Evolutionary conservation across 202 grass and related monocot genomes (phyloP).

Genomic region (Digitaria exilis): DNA sequence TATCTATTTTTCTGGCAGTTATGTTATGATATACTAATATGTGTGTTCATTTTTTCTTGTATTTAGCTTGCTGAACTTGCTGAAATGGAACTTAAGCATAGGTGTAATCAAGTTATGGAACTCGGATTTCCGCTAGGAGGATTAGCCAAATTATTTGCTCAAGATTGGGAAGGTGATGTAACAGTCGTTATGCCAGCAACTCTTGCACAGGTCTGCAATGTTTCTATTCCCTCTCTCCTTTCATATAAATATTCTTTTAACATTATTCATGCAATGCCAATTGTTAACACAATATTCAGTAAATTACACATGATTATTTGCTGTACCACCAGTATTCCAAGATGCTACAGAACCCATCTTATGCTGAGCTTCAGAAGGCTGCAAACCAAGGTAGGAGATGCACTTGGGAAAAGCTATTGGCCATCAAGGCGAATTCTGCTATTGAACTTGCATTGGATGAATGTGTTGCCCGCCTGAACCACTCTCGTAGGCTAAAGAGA

Average conservation of each 20-base stretch:
- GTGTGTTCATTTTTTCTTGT: conserved; percentile 2
- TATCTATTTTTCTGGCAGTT: background rate
- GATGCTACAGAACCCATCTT: conserved; percentile 90
- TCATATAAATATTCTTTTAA: background rate
- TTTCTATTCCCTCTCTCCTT: conserved; percentile 10
- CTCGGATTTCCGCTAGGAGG: conserved; percentile 88
- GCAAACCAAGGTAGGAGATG: conserved; percentile 82
- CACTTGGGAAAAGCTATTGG: conserved; percentile 89
- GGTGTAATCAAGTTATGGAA: conserved; percentile 88
- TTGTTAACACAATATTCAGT: background rate
- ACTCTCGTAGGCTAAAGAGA: conserved; percentile 84
- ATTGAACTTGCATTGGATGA: conserved; percentile 89
- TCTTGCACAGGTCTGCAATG: conserved; percentile 67
- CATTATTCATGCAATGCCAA: background rate
- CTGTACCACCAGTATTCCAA: conserved; percentile 79
- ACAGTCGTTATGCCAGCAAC: conserved; percentile 95
- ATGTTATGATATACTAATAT: conserved; percentile 26
- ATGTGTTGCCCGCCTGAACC: conserved; percentile 82
- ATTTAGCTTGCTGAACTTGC: conserved; percentile 86
- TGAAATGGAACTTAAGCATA: conserved; percentile 96
- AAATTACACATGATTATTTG: conserved; percentile 29
- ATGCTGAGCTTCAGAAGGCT: conserved; percentile 85
- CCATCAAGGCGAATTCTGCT: conserved; percentile 88
- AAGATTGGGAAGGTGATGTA: conserved; percentile 97
- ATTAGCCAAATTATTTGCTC: conserved; percentile 85